These are phyloP conservation scores for Noccaea caerulescens DNA, from an alignment of 345 rosid species.

Conservation along the genomic window DNA sequence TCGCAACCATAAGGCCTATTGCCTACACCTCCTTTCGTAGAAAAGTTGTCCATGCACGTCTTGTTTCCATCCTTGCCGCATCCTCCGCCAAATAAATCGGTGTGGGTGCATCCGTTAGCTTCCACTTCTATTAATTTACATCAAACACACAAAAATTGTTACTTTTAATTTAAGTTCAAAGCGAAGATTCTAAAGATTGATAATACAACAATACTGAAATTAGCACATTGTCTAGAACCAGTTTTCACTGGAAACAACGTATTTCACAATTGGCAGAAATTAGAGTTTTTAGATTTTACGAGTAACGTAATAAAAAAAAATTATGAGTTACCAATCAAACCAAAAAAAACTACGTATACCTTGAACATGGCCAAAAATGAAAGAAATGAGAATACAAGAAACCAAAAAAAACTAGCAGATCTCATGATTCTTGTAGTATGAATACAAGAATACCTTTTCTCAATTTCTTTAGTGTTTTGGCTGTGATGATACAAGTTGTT, in stretches of 20 bases:
- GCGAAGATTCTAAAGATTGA: not conserved
- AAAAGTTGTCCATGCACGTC: conserved; percentile 39
- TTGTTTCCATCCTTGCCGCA: conserved; percentile 32
- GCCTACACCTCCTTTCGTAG: conserved; percentile 8
- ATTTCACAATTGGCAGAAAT: not conserved
- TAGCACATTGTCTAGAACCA: not conserved
- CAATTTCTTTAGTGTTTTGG: not conserved
- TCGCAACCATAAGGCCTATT: conserved; percentile 22
- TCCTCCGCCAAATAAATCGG: conserved; percentile 26
- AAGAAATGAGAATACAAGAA: conserved; percentile 34
- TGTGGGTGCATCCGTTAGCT: not conserved
- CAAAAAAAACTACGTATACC: conserved; percentile 6
- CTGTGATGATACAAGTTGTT: conserved; percentile 7
- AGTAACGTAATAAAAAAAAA: not conserved
- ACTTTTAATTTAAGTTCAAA: not conserved
- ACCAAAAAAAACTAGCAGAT: conserved; percentile 21
- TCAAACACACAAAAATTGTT: conserved; percentile 11
- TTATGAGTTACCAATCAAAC: not conserved
- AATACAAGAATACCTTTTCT: too few species aligned
- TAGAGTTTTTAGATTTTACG: not conserved
- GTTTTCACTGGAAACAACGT: not conserved
- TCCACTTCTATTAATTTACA: conserved; percentile 27
- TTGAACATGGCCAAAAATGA: conserved; percentile 14
- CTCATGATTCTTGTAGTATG: conserved; percentile 21
- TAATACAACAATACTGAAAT: not conserved